These are phyloP conservation scores for Trypanosoma platydactyli DNA, from an alignment of 208 protist genomes.

Conservation along the genomic window DNA sequence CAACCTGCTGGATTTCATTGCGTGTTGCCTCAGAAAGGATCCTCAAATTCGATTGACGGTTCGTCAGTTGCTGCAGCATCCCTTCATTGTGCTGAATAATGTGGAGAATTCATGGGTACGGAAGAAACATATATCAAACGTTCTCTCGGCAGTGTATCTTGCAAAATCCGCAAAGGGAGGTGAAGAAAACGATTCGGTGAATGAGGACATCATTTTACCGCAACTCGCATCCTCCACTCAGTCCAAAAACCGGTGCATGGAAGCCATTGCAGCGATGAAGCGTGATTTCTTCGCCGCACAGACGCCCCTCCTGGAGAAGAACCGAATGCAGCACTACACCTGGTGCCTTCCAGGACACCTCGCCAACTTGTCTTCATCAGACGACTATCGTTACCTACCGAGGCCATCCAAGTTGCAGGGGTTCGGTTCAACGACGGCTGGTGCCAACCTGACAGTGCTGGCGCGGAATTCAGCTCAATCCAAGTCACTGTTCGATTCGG, in stretches of 20 bases:
- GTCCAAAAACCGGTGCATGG: slow-evolving; percentile 30
- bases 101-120: slow-evolving; percentile 14
- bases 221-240: slow-evolving; percentile 21
- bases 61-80: slow-evolving; percentile 27
- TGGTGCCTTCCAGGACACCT: slow-evolving; percentile 28
- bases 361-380: slow-evolving; percentile 19
- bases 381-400: slow-evolving; percentile 29
- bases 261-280: slow-evolving; percentile 32
- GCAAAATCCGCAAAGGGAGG: slow-evolving; percentile 9
- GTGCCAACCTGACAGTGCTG: neutral
- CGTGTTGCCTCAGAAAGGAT: slow-evolving; percentile 35
- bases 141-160: slow-evolving; percentile 7
- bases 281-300: slow-evolving; percentile 30
- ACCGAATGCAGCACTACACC: slow-evolving; percentile 19
- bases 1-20: slow-evolving; percentile 36
- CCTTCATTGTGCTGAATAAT: slow-evolving; percentile 19
- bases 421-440: slow-evolving; percentile 11
- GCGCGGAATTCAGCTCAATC: neutral
- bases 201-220: slow-evolving; percentile 27
- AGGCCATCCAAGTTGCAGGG: slow-evolving; percentile 11
- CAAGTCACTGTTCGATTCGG: slow-evolving; percentile 32
- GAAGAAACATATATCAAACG: slow-evolving; percentile 13
- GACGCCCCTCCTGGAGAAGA: slow-evolving; percentile 17
- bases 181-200: slow-evolving; percentile 15
- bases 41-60: slow-evolving; percentile 25